These are phyloP conservation scores for Colletotrichum lindemuthianum DNA, from an alignment of 2,329 filamentous ascomycete species.

Conservation along the genomic window DNA sequence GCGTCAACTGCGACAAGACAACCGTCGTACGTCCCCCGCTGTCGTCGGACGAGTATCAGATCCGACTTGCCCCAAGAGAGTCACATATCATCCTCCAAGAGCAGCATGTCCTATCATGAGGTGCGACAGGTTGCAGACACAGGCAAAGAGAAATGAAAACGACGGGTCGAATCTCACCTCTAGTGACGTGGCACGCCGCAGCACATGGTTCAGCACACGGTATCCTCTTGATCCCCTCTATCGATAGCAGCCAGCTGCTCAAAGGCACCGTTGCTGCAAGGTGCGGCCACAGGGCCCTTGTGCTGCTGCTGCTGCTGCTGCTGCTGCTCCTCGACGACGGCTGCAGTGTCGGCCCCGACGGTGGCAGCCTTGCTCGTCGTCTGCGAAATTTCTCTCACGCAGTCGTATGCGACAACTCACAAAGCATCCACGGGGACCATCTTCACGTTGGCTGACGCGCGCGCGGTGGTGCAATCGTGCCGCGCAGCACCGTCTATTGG, in stretches of 20 bases:
- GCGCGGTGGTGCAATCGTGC: conserved; percentile 1
- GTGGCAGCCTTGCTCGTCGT: conserved; percentile 10
- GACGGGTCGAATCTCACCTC: conserved; percentile 33
- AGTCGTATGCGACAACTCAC: conserved; percentile 31
- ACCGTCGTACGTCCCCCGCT: conserved; percentile 7
- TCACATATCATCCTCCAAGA: background rate
- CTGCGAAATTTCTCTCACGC: background rate
- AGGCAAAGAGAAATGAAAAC: conserved; percentile 9
- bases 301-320: conserved; percentile 10
- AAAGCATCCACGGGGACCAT: conserved; percentile 14
- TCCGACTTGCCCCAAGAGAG: conserved; percentile 23
- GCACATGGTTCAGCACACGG: conserved; percentile 12
- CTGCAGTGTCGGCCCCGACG: conserved; percentile 20
- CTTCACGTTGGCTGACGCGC: conserved; percentile 28
- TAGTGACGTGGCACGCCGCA: conserved; percentile 29
- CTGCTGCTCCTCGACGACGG: background rate
- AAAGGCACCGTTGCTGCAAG: conserved; percentile 22
- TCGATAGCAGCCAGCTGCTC: conserved; percentile 12
- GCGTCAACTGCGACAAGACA: conserved; percentile 14
- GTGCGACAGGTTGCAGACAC: background rate
- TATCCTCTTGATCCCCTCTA: conserved; percentile 10
- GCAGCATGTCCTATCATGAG: background rate
- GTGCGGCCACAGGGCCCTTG: conserved; percentile 20
- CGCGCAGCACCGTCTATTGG: background rate
- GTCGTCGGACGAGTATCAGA: conserved; percentile 18